A percentile compares a stretch with the other conserved stretches of the same genome.
Conservation (phyloP, 768 basidiomycete species). For the Sistotremastrum suecicum region DNA sequence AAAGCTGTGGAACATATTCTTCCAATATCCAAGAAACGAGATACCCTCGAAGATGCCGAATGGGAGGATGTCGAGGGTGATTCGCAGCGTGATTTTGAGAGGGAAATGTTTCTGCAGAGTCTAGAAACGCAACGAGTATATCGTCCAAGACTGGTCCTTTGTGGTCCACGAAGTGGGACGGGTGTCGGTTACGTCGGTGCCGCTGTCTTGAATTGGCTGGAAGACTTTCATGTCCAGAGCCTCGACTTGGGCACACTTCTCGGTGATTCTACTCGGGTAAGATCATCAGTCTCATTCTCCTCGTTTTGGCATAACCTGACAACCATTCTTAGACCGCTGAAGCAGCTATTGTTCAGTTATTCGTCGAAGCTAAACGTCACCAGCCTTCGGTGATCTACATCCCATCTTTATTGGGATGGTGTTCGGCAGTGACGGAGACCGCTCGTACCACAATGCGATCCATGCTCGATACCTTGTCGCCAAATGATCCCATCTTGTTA, state of each 20-base stretch:
- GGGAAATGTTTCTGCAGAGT: constrained; percentile 85
- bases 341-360: constrained; percentile 87
- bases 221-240: constrained; percentile 91
- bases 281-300: constrained; percentile 14
- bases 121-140: constrained; percentile 84
- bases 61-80: constrained; percentile 59
- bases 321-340: constrained; percentile 55
- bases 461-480: constrained; percentile 81
- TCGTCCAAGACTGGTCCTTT: constrained; percentile 73
- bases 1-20: constrained; percentile 56
- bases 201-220: constrained; percentile 83
- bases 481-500: constrained; percentile 87
- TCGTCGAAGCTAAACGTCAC: constrained; percentile 93
- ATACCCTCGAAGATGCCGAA: constrained; percentile 87
- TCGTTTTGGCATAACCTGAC: not conserved
- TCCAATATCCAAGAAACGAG: constrained; percentile 68
- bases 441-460: constrained; percentile 75
- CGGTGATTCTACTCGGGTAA: constrained; percentile 77
- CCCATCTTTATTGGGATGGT: constrained; percentile 79
- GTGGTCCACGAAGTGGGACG: constrained; percentile 66
- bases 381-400: constrained; percentile 95
- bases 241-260: constrained; percentile 82
- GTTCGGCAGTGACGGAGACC: constrained; percentile 69
- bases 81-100: constrained; percentile 73
- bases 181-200: constrained; percentile 86